These are phyloP conservation scores for Thermomucor indicae-seudaticae DNA, from an alignment of 371 early-diverging fungal genomes.

Conservation along the genomic window DNA sequence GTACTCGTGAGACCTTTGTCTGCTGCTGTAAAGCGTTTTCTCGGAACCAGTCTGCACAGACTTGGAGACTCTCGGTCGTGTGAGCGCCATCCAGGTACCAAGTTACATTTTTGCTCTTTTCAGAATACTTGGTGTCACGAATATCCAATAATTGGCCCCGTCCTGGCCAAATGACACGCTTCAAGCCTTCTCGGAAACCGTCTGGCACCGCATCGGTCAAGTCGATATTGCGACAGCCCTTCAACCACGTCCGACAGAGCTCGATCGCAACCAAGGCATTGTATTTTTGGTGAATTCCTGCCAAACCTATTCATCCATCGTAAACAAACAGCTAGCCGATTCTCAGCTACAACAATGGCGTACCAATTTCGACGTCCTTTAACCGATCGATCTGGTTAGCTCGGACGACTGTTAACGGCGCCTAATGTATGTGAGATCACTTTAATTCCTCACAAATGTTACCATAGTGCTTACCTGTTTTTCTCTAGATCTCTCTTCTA, in stretches of 20 bases:
- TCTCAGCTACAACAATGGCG: background rate
- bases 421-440: background rate
- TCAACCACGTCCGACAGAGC: slow-evolving; percentile 62
- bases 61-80: slow-evolving; percentile 83
- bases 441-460: background rate
- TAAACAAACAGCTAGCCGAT: too few relatives aligned
- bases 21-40: slow-evolving; percentile 22
- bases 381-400: slow-evolving; percentile 6
- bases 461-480: slow-evolving; percentile 47
- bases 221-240: slow-evolving; percentile 28
- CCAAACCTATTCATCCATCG: slow-evolving; percentile 51
- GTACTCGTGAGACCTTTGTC: slow-evolving; percentile 28
- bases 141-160: slow-evolving; percentile 65
- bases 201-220: slow-evolving; percentile 33
- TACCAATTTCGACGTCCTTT: slow-evolving; percentile 14
- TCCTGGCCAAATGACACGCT: slow-evolving; percentile 82
- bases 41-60: slow-evolving; percentile 77
- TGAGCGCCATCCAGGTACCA: slow-evolving; percentile 96
- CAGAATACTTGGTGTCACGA: slow-evolving; percentile 32
- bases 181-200: slow-evolving; percentile 57
- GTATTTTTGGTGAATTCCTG: slow-evolving; percentile 80
- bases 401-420: slow-evolving; percentile 13
- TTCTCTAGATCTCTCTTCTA: slow-evolving; percentile 68
- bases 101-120: slow-evolving; percentile 34
- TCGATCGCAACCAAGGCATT: slow-evolving; percentile 83